A percentile compares a stretch with the other conserved stretches of the same genome.
These are phyloP conservation scores for Trichophyton rubrum DNA, from an alignment of 2,329 filamentous ascomycete species.

Conservation along the genomic window DNA sequence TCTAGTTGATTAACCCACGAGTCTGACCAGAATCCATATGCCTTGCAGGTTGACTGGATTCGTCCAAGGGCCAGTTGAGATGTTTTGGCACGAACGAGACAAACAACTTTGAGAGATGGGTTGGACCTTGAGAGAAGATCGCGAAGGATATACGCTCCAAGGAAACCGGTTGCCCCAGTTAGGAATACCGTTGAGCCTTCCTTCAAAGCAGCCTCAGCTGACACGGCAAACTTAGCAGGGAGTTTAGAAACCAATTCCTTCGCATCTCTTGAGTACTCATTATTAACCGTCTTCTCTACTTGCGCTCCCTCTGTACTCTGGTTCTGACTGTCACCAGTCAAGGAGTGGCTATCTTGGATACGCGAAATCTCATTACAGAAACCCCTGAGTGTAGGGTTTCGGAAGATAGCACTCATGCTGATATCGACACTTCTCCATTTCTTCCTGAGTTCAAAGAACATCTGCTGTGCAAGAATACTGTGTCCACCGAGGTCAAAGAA, in stretches of 20 bases:
- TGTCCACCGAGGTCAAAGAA: conserved; percentile 78
- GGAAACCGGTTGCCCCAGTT: conserved; percentile 81
- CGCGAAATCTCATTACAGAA: conserved; percentile 44
- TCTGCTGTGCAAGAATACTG: conserved; percentile 66
- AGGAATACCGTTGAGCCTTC: conserved; percentile 54
- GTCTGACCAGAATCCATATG: conserved; percentile 67
- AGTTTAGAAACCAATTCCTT: conserved; percentile 39
- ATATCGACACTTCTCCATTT: conserved; percentile 32
- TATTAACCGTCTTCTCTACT: conserved; percentile 27
- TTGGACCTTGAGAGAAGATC: conserved; percentile 55
- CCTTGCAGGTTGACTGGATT: conserved; percentile 54
- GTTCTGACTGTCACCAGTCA: conserved; percentile 23
- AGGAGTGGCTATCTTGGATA: conserved; percentile 36
- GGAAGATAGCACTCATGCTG: conserved; percentile 15
- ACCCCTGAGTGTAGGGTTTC: conserved; percentile 26
- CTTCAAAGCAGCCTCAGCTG: conserved; percentile 24
- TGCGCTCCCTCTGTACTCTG: conserved; percentile 9
- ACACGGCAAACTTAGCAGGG: conserved; percentile 31
- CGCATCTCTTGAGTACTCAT: conserved; percentile 41
- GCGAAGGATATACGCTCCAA: conserved; percentile 66
- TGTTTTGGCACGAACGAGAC: conserved; percentile 61
- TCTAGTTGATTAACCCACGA: conserved; percentile 44
- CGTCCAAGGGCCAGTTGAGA: conserved; percentile 49
- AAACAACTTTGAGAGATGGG: conserved; percentile 51
- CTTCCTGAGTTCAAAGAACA: conserved; percentile 58